Base-by-base conservation (phyloP, 2,329 filamentous ascomycete genomes). In the Trichoderma afroharzianum region DNA sequence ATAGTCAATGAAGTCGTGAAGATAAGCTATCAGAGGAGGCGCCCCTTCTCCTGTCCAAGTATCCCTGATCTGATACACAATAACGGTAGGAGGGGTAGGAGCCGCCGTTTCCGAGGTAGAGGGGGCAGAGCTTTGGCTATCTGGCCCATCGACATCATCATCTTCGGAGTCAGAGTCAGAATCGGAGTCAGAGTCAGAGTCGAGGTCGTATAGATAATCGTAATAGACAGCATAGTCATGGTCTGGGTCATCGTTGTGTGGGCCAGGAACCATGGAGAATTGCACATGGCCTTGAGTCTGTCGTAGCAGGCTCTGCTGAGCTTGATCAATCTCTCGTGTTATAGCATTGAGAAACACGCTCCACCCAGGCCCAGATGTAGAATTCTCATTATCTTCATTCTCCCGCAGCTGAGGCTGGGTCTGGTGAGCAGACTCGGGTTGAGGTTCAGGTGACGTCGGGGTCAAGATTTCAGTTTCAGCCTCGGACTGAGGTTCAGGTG, bases 221-320 rank as follows among this genome's bases (percentile, higher is more conserved):
- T 67, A 67, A 43, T 58, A 67, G 4, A 6, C 15, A 4, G 63
- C 63, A 58, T 67, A 67, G 24, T 67, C 63, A 39, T 67, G 63
- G n/a, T 67, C 63, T 28, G 53, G 30, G 24, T 66, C 63, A 18
- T 5, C 8, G 33, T 21, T 15, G 28, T 14, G 21, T 32, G 8
- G 11, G 14, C 12, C n/a, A 8, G 8, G 12, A 14, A 21, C 32
- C 9, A 11, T 5, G 21, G 58, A 21, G n/a, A 15, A 8, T 14
- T 6, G 32, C 11, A 62, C 12, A 14, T 62, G 21, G 32, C 58
- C 58, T 18, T 12, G 32, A 2, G 21, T 39, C 58, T 39, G n/a
- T 9, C 12, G 63, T 32, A 39, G 50, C 2, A 50, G 11, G 15
- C 8, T 28, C 30, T 39, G 47, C 12, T 67, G 63, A 36, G 63